phyloP scores from a whole-genome alignment of 495 filamentous ascomycete genomes.

The Aspergillus nidulans region DNA sequence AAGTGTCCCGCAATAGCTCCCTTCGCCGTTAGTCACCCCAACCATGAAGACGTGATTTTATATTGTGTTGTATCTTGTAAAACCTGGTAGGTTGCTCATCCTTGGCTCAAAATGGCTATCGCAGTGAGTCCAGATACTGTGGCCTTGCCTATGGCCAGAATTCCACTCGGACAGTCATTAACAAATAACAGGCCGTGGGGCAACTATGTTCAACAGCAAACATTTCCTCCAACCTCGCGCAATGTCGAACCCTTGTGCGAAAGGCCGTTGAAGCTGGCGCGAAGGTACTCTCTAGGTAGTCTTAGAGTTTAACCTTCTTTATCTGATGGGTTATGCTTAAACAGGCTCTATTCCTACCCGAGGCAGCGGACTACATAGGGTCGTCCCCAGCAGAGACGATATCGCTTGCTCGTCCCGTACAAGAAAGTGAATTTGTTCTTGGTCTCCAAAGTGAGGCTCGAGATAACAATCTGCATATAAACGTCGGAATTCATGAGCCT shows the following conservation, averaged over 20 bases:
- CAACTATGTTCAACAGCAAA: slow-evolving; percentile 81
- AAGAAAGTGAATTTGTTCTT: slow-evolving; percentile 59
- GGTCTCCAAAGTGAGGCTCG: slow-evolving; percentile 67
- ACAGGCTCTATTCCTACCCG: slow-evolving; percentile 84
- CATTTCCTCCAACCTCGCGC: slow-evolving; percentile 71
- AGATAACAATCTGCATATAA: slow-evolving; percentile 60
- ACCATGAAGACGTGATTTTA: not conserved
- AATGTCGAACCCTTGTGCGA: slow-evolving; percentile 65
- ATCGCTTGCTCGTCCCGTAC: slow-evolving; percentile 56
- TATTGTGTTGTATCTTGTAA: not conserved
- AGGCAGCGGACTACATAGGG: slow-evolving; percentile 86
- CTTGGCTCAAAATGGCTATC: slow-evolving; percentile 26
- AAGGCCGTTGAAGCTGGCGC: slow-evolving; percentile 73
- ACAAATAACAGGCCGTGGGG: slow-evolving; percentile 64
- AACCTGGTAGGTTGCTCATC: not conserved
- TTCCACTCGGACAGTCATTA: not conserved
- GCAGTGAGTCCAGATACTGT: slow-evolving; percentile 25
- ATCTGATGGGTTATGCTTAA: slow-evolving; percentile 8
- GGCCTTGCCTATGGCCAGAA: not conserved
- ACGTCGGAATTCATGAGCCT: slow-evolving; percentile 85
- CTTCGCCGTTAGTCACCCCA: too few relatives aligned
- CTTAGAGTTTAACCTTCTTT: not conserved
- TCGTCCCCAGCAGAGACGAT: slow-evolving; percentile 60
- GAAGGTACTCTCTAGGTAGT: slow-evolving; percentile 48
- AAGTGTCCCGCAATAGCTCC: slow-evolving; percentile 27